Conservation (phyloP, 257 asterid species). For the Salvia rosmarinus region DNA sequence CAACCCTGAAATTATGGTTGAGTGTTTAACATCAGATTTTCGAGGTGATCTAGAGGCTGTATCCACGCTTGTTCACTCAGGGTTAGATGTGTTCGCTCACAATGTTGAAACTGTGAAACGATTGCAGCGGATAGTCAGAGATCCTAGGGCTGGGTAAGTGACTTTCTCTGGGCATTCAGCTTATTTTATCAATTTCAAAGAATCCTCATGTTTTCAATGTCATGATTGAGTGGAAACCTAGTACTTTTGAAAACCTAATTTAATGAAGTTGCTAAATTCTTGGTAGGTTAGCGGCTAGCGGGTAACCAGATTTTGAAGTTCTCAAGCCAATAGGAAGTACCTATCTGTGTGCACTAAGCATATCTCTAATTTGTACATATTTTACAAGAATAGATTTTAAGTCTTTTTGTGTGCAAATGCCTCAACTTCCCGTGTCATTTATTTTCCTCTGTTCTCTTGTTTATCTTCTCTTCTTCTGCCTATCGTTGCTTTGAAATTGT, state of each 20-base stretch:
- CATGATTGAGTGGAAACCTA: background rate
- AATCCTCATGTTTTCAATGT: background rate
- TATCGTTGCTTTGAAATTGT: background rate
- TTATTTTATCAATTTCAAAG: conserved; percentile 18
- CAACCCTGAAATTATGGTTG: conserved; percentile 90
- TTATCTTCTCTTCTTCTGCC: conserved; percentile 3
- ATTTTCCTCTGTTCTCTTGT: conserved; percentile 10
- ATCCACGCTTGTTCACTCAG: conserved; percentile 74
- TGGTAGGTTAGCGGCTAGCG: too few species aligned
- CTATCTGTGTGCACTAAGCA: background rate
- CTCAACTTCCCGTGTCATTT: background rate
- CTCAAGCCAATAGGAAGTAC: background rate
- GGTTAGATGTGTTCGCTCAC: conserved; percentile 97
- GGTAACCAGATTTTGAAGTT: background rate
- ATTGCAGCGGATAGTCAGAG: conserved; percentile 91
- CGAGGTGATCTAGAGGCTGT: conserved; percentile 90
- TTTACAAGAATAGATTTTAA: conserved; percentile 4
- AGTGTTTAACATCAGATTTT: conserved; percentile 96
- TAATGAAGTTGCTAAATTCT: conserved; percentile 4
- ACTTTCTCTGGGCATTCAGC: conserved; percentile 12
- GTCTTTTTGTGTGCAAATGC: conserved; percentile 3
- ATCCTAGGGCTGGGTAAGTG: conserved; percentile 96
- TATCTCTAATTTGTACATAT: conserved; percentile 3
- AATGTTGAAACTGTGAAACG: conserved; percentile 87
- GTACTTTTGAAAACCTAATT: background rate